Evolutionary conservation across 73 alveolate species (phyloP).

Genomic region (Symbiodinium natans): DNA sequence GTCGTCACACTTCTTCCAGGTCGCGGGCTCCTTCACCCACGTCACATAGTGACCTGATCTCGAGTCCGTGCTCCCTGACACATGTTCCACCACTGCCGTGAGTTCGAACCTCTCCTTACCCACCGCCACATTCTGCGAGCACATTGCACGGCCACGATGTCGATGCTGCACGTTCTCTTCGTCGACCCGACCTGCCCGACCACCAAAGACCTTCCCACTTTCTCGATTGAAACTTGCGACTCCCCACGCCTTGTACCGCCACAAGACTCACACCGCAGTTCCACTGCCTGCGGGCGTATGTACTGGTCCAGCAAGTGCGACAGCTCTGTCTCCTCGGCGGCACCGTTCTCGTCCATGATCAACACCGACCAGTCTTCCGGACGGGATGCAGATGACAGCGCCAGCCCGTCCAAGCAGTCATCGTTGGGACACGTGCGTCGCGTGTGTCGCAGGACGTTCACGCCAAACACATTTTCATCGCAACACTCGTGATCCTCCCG

Average conservation of each 20-base stretch:
- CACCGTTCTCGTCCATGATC: neutral
- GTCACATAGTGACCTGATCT: neutral
- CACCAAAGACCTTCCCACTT: no score
- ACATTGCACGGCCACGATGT: neutral
- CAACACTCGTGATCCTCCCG: neutral
- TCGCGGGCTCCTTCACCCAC: neutral
- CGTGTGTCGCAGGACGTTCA: neutral
- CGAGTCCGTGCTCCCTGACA: neutral
- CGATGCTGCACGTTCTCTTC: no score
- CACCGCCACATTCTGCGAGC: neutral
- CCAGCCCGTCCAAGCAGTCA: neutral
- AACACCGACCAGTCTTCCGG: neutral
- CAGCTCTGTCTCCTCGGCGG: no score
- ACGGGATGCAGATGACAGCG: neutral
- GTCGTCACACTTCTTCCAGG: neutral
- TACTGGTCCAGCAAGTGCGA: no score
- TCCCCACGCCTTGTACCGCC: no score
- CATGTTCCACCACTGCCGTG: neutral
- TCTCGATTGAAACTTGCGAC: no score
- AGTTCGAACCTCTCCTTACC: neutral
- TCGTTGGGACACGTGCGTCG: neutral
- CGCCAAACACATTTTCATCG: neutral
- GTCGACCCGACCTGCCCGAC: no score
- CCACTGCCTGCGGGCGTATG: no score
- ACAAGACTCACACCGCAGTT: no score